Conservation (phyloP, 768 basidiomycete genomes). For the Antrodiella citrinella region DNA sequence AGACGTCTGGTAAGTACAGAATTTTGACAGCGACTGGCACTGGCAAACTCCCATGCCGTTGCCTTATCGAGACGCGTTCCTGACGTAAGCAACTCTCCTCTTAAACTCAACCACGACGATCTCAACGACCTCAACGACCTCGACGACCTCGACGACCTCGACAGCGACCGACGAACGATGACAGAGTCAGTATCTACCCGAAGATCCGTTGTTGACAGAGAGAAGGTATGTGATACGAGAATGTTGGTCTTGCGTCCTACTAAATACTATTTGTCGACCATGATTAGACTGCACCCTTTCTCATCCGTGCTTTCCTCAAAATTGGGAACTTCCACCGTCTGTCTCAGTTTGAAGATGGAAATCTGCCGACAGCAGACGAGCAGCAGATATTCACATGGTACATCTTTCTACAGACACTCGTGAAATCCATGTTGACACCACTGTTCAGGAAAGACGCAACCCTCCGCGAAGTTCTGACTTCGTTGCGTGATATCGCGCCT, state of each 20-base stretch:
- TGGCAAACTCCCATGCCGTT: too few species aligned
- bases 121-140: neutral
- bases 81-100: neutral
- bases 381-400: constrained; percentile 80
- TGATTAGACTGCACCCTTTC: constrained; percentile 66
- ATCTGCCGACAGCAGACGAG: constrained; percentile 71
- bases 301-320: constrained; percentile 78
- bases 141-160: neutral
- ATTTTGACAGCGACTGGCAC: too few species aligned
- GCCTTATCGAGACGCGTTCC: neutral
- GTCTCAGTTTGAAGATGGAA: constrained; percentile 68
- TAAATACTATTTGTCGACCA: neutral
- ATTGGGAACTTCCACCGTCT: constrained; percentile 71
- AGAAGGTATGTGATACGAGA: constrained; percentile 44
- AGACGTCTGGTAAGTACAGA: too few species aligned
- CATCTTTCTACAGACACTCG: constrained; percentile 11
- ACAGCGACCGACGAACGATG: constrained; percentile 9
- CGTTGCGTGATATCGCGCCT: constrained; percentile 65
- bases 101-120: neutral
- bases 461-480: constrained; percentile 69
- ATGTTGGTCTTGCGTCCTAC: too few species aligned
- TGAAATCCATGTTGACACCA: neutral
- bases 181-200: constrained; percentile 37
- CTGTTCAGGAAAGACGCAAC: constrained; percentile 71
- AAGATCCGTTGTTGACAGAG: constrained; percentile 42